Evolutionary conservation across 768 basidiomycete species (phyloP).

Genomic region (Podaxis carcinomalis): DNA sequence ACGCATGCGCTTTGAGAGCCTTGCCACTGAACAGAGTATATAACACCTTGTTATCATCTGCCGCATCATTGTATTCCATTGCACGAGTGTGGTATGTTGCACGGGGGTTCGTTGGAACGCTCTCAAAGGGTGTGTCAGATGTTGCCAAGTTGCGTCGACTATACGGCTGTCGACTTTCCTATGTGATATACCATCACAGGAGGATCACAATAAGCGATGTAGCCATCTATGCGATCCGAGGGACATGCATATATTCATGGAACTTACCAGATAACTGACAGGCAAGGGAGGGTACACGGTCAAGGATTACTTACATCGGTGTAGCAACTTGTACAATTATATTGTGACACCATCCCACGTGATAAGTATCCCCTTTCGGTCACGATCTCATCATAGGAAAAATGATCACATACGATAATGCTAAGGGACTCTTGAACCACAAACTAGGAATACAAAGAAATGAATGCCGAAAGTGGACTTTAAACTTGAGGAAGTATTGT

Average conservation of each 20-base stretch:
- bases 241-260: background rate
- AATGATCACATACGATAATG: background rate
- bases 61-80: background rate
- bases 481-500: background rate
- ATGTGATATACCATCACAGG: background rate
- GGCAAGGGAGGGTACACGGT: background rate
- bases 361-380: no score
- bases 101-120: background rate
- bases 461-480: background rate
- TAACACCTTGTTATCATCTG: background rate
- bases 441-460: background rate
- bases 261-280: background rate
- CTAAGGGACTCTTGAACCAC: background rate
- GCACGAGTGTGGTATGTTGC: background rate
- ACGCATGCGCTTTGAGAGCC: constrained; percentile 18
- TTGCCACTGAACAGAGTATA: constrained; percentile 18
- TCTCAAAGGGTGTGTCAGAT: background rate
- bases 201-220: background rate
- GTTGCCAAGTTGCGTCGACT: background rate
- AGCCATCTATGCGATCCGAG: no score
- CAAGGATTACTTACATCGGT: background rate
- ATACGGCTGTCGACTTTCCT: background rate
- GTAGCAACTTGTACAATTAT: background rate
- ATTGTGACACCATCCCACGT: background rate
- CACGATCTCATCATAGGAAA: no score